Base-by-base conservation (phyloP, 768 basidiomycete genomes). In the Ephemerocybe angulata region DNA sequence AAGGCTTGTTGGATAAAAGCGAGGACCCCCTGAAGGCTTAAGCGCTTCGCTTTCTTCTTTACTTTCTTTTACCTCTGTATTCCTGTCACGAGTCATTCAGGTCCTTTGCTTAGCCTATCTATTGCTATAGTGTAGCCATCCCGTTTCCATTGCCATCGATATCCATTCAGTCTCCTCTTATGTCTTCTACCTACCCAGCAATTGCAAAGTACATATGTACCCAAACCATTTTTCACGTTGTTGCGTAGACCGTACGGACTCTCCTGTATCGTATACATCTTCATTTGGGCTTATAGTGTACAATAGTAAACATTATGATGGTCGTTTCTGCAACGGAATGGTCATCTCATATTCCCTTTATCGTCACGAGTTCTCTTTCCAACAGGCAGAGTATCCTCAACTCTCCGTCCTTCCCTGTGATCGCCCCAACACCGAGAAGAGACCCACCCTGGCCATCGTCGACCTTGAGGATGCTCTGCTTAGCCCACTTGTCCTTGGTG, bases 391-490 rank as follows among this genome's bases (percentile, higher is more conserved):
- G 67, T 1, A 95, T 67, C 1, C 83, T 67, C 2, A 72, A 65
- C 17, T 64, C 63, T 35, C 68, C 75, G 30, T 55, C 65, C 3
- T 50, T 55, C 24, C 65, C 61, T 51, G 67, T 65, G 29, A 88
- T 63, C 11, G 72, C 73, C 1, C 86, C 86, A 19, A 92, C 85
- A 10, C 94, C 94, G 27, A 97, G 65, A 55, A 97, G 68, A 1
- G 88, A 82, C 0, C 95, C 93, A 13, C 83, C 80, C 19, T 76
- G 72, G 2, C 83, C 86, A 55, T 84, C 86, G 13, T 83, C 84
- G 11, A 93, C 77, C 60, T 82, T 81, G n/a, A 97, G 71, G 24
- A 97, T 85, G 1, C 86, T 79, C 66, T 97, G 94, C 63, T 86
- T 88, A 10, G 88, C 90, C 77, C 78, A 84, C 48, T 75, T 76